Percentiles rank a stretch among this genome's conserved stretches.
phyloP scores from a whole-genome alignment of 1,284 basidiomycete genomes.

The Termitomyces sp. region DNA sequence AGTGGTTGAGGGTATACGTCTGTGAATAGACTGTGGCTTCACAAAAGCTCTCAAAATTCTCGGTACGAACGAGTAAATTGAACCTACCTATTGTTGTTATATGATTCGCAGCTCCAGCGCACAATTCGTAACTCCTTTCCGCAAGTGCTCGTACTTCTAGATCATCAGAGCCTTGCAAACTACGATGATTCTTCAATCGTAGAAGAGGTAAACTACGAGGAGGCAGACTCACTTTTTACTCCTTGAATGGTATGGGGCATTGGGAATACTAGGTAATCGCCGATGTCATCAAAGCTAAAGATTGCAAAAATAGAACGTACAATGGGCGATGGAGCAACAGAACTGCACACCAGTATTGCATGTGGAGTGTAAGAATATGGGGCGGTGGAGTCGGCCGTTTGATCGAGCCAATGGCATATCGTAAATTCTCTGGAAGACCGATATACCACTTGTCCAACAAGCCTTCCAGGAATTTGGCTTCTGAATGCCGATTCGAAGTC shows the following conservation, averaged over 20 bases:
- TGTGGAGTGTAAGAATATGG: conserved; percentile 72
- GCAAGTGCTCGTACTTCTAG: conserved; percentile 47
- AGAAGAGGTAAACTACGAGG: background rate
- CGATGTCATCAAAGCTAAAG: conserved; percentile 3
- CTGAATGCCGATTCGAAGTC: conserved; percentile 48
- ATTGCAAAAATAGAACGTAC: conserved; percentile 38
- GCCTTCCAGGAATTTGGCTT: conserved; percentile 58
- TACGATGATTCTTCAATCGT: conserved; percentile 12
- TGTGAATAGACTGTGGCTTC: conserved; percentile 57
- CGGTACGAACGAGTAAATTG: conserved; percentile 13
- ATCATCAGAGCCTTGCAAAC: conserved; percentile 38
- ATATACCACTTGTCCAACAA: conserved; percentile 75
- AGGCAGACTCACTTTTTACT: conserved; percentile 19
- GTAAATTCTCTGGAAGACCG: conserved; percentile 66
- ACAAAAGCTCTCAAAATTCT: conserved; percentile 1
- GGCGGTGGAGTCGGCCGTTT: conserved; percentile 43
- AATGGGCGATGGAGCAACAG: conserved; percentile 79
- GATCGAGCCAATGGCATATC: conserved; percentile 47
- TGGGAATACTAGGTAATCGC: conserved; percentile 24
- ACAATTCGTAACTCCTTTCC: conserved; percentile 66
- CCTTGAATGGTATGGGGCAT: conserved; percentile 23
- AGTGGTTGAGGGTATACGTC: conserved; percentile 57
- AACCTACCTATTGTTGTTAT: conserved; percentile 74
- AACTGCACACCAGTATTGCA: conserved; percentile 84
- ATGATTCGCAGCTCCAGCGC: conserved; percentile 71